Evolutionary conservation across 1,139 yeast species (phyloP).

Genomic region (Pichia kudriavzevii): DNA sequence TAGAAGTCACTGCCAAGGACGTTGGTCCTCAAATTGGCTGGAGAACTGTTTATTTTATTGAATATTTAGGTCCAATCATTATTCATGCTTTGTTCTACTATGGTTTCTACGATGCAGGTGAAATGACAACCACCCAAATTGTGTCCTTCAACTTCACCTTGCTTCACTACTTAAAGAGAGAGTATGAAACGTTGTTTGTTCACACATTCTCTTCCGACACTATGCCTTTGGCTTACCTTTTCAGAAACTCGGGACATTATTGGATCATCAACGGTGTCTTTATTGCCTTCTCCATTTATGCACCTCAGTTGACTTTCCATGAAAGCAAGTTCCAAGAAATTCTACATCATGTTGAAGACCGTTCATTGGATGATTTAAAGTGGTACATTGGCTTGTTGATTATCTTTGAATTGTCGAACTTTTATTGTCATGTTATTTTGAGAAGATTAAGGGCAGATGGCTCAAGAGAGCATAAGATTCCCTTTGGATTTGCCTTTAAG

Average conservation of each 20-base stretch:
- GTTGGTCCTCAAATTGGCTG: conserved; percentile 91
- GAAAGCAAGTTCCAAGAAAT: conserved; percentile 15
- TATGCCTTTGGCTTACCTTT: conserved; percentile 82
- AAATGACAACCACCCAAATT: conserved; percentile 46
- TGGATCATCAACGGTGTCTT: conserved; percentile 82
- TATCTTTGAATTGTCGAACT: conserved; percentile 65
- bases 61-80: conserved; percentile 82
- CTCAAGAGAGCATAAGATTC: conserved; percentile 43
- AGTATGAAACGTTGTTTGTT: conserved; percentile 73
- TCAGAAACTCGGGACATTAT: conserved; percentile 85
- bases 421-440: conserved; percentile 57
- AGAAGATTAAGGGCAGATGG: conserved; percentile 47
- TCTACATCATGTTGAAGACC: conserved; percentile 31
- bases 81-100: conserved; percentile 68
- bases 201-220: conserved; percentile 82
- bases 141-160: conserved; percentile 48
- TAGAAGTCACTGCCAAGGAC: conserved; percentile 59
- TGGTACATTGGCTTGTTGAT: conserved; percentile 45
- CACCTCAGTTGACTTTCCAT: conserved; percentile 35
- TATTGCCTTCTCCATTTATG: conserved; percentile 61
- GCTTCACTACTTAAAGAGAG: conserved; percentile 81
- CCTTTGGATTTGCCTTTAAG: conserved; percentile 37
- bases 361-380: conserved; percentile 21
- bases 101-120: conserved; percentile 28
- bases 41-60: conserved; percentile 80